These are phyloP conservation scores for Lupinus albus DNA, from an alignment of 306 rosid genomes.

Conservation along the genomic window DNA sequence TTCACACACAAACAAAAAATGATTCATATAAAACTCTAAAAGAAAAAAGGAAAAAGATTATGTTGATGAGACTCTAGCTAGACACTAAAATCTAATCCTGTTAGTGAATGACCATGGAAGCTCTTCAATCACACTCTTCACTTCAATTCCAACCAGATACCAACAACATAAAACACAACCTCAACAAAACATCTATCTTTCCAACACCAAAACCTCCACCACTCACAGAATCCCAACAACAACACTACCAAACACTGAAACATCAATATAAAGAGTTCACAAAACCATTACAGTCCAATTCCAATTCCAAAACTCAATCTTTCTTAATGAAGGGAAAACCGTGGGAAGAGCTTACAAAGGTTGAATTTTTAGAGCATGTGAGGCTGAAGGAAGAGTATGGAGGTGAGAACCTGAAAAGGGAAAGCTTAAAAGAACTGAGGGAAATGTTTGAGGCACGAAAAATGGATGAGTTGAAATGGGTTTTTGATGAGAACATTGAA, in stretches of 20 bases:
- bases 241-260: conserved; percentile 56
- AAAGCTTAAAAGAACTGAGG: conserved; percentile 63
- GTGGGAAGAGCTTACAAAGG: conserved; percentile 62
- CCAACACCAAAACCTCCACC: conserved; percentile 70
- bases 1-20: too few relatives aligned
- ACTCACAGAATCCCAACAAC: conserved; percentile 48
- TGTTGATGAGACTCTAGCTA: too few relatives aligned
- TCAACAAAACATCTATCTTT: conserved; percentile 55
- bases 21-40: too few relatives aligned
- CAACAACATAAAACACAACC: conserved; percentile 58
- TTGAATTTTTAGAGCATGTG: conserved; percentile 55
- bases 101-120: too few relatives aligned
- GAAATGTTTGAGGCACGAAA: conserved; percentile 69
- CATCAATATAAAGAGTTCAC: conserved; percentile 62
- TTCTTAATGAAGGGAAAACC: conserved; percentile 65
- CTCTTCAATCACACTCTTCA: conserved; percentile 37
- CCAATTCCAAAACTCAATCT: conserved; percentile 24
- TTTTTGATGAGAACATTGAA: conserved; percentile 72
- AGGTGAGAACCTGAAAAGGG: conserved; percentile 64
- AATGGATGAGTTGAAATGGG: conserved; percentile 69
- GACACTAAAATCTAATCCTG: too few relatives aligned
- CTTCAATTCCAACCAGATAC: conserved; percentile 68
- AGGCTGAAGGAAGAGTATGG: conserved; percentile 37
- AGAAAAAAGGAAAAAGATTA: too few relatives aligned
- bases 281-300: conserved; percentile 47